Evolutionary conservation across 1,284 basidiomycete genomes (phyloP), one percentile per base, ranked within the genome.

Genomic region (Papiliotrema laurentii): DNA sequence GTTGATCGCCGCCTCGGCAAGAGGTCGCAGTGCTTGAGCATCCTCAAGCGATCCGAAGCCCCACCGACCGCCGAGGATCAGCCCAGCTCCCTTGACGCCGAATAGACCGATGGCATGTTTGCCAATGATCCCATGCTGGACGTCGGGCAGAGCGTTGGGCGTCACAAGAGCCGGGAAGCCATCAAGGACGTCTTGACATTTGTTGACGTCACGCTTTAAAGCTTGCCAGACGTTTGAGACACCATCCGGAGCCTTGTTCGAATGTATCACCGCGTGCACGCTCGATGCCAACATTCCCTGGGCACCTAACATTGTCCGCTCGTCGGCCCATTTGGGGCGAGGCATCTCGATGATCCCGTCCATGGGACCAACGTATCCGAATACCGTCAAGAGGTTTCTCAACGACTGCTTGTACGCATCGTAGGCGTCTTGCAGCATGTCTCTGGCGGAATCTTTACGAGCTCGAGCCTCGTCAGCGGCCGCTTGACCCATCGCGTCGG

Each of bases 341-440:
- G 54, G 56, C 51, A 65, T 43, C 7, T 66, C 66, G 39, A 61
- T 62, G 52, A 51, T 54, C 26, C 30, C 43, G 31, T 69, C 64
- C 10, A 66, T 16, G 2, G 69, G 69, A 6, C 69, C 66, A 14
- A 73, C 68, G 47, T 72, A 73, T 11, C 72, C 70, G 31, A 66
- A 69, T 0, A 66, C 52, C 7, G 49, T 33, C 22, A 72, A 52
- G 4, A 74, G 58, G 9, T 61, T 49, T 11, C 67, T 60, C 5
- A 72, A 55, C 1, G 62, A 49, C 0, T 51, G 39, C 2, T 69
- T 55, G 9, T 61, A 56, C 2, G 53, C 45, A 5, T 43, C 19
- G 31, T 62, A 60, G 0, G 62, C 59, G 0, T 41, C 25, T 2
- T 38, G 19, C 1, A 62, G 47, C 37, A 53, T 51, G 14, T 66